A percentile compares a stretch with the other conserved stretches of the same genome.
These are phyloP conservation scores for Amaranthus hypochondriacus DNA, from an alignment of 148 eudicot species.

Conservation along the genomic window DNA sequence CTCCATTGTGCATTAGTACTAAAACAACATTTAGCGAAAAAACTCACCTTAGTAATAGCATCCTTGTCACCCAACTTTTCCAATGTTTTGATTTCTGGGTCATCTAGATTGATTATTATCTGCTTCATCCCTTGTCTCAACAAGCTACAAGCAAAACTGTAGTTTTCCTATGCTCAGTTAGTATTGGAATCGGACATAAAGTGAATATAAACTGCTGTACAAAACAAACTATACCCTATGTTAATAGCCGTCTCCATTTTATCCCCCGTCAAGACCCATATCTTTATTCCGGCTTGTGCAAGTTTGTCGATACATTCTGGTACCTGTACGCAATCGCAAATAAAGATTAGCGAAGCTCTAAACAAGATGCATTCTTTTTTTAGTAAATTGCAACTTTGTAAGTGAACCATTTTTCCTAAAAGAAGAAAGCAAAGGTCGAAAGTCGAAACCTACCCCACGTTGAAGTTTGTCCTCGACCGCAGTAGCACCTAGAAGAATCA, in stretches of 20 bases:
- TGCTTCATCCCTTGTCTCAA: constrained; percentile 98
- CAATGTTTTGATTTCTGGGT: constrained; percentile 61
- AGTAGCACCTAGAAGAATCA: constrained; percentile 95
- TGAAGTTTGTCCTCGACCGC: constrained; percentile 99
- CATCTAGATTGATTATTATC: constrained; percentile 57
- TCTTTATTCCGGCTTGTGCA: constrained; percentile 97
- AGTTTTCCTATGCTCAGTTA: constrained; percentile 19
- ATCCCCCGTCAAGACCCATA: constrained; percentile 99
- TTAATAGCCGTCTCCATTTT: constrained; percentile 99
- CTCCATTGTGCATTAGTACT: no score
- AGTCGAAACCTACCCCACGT: constrained; percentile 55
- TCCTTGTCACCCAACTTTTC: constrained; percentile 70
- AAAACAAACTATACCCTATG: constrained; percentile 59
- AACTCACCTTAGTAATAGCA: constrained; percentile 55
- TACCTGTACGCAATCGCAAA: constrained; percentile 39
- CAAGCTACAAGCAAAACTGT: constrained; percentile 92
- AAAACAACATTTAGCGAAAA: no score
- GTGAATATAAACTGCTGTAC: background rate
- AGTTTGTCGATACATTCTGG: constrained; percentile 97
- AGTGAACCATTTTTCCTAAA: background rate
- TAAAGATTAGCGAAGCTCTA: background rate
- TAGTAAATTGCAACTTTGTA: no score
- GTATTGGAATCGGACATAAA: constrained; percentile 14
- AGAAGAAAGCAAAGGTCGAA: background rate
- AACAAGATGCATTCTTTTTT: no score